Conservation (phyloP, 1,284 basidiomycete genomes). For the Ganoderma resinaceum region DNA sequence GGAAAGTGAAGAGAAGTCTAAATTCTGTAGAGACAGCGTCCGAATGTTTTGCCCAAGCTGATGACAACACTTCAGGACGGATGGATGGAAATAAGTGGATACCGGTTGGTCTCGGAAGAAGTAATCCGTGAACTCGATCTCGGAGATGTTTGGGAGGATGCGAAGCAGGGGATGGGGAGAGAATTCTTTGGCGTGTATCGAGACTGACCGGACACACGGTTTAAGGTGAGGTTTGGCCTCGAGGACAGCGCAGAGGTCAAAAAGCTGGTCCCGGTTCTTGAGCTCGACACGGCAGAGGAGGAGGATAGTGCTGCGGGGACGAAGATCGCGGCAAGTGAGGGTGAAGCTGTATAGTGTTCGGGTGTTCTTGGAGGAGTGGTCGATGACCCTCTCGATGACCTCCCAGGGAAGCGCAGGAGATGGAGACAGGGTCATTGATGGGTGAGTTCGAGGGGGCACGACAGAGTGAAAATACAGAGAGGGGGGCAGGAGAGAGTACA, state of each 20-base stretch:
- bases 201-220: neutral
- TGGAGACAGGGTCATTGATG: slow-evolving; percentile 29
- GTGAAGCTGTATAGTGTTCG: neutral
- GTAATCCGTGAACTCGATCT: neutral
- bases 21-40: neutral
- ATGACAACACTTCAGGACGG: neutral
- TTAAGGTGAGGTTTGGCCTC: neutral
- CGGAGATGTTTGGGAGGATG: neutral
- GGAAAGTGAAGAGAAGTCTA: neutral
- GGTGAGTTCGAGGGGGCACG: too few relatives aligned
- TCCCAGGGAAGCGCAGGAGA: neutral
- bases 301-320: neutral
- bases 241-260: neutral
- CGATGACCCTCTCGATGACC: neutral
- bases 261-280: neutral
- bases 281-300: neutral
- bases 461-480: too few relatives aligned
- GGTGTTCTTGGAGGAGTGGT: neutral
- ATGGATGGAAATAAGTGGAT: neutral
- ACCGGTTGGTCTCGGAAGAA: too few relatives aligned
- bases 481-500: too few relatives aligned
- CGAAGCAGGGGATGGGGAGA: neutral
- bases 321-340: neutral
- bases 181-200: neutral
- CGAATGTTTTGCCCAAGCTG: neutral